phyloP scores from a whole-genome alignment of 495 filamentous ascomycete species.

The Neurospora sp. region DNA sequence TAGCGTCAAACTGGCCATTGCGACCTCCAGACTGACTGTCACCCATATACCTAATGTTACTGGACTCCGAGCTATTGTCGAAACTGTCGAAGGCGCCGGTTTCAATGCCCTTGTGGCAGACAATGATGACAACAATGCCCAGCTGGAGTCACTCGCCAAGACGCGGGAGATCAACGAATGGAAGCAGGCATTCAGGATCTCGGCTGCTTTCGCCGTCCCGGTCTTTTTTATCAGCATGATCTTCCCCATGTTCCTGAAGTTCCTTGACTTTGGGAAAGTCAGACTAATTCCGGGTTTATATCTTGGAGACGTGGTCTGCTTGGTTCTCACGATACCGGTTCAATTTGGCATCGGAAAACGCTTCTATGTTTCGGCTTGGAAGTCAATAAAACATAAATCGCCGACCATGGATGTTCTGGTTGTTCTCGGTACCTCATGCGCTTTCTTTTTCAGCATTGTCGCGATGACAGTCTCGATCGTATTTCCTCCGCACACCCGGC shows the following conservation, averaged over 20 bases:
- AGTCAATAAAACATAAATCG: constrained; percentile 75
- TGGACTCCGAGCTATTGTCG: constrained; percentile 75
- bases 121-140: constrained; percentile 90
- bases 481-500: constrained; percentile 57
- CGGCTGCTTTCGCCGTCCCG: constrained; percentile 71
- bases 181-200: constrained; percentile 66
- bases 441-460: constrained; percentile 91
- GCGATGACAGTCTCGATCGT: constrained; percentile 78
- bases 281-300: constrained; percentile 64
- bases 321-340: constrained; percentile 77
- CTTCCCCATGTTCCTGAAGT: constrained; percentile 65
- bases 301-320: constrained; percentile 75
- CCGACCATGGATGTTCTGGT: constrained; percentile 98
- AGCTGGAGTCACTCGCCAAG: constrained; percentile 90
- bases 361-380: constrained; percentile 87
- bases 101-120: constrained; percentile 87
- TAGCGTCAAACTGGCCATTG: constrained; percentile 59
- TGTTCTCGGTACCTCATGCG: constrained; percentile 87
- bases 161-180: constrained; percentile 94
- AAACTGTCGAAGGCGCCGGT: constrained; percentile 64
- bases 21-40: constrained; percentile 57
- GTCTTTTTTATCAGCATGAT: constrained; percentile 93
- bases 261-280: constrained; percentile 62
- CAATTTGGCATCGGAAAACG: constrained; percentile 94
- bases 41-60: constrained; percentile 57